Base-by-base conservation (phyloP, 2,329 filamentous ascomycete genomes). In the Periconia sp. region DNA sequence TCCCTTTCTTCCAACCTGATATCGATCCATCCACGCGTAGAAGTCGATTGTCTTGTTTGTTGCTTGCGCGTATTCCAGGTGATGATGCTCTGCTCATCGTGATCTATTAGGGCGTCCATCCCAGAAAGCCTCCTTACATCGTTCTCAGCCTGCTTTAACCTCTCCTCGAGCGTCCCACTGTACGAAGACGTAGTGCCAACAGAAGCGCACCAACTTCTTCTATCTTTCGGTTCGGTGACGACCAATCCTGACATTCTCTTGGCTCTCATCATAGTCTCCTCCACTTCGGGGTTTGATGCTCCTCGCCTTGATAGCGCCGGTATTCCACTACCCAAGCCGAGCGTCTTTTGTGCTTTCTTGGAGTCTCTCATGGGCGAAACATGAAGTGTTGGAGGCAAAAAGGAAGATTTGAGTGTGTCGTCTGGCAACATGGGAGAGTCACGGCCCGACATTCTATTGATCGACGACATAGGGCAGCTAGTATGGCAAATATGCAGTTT, bases 281-380 rank as follows among this genome's bases (percentile, higher is more conserved):
- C 30, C 6, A 18, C 14, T 7, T 45, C 41, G 18, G 27, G 19
- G 13, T 44, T 44, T 10, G 20, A 40, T 14, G 42, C 37, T 20
- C 17, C 41, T 14, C 31, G 45, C 27, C 46, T 37, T n/a, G 45
- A 35, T 11, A 33, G 33, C 11, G 35, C 35, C 17, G 41, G 49
- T 8, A 43, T 44, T 20, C 52, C 50, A 2, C 46, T 42, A 6
- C 50, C 54, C 9, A 56, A 19, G 2, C 54, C 54, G 1, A 53
- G 23, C 50, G 50, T 52, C 19, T 49, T 49, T 19, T 45, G 51
- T 18, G 50, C 50, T 31, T 53, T 56, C 19, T 19, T 49, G 10
- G 46, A 47, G 41, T 47, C 50, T 23, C 40, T 47, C 9, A 37
- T 10, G 19, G 48, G 44, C 20, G 51, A 44, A 13, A 40, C n/a